phyloP scores from a whole-genome alignment of 2,329 filamentous ascomycete species.

The Aspergillus sp. region DNA sequence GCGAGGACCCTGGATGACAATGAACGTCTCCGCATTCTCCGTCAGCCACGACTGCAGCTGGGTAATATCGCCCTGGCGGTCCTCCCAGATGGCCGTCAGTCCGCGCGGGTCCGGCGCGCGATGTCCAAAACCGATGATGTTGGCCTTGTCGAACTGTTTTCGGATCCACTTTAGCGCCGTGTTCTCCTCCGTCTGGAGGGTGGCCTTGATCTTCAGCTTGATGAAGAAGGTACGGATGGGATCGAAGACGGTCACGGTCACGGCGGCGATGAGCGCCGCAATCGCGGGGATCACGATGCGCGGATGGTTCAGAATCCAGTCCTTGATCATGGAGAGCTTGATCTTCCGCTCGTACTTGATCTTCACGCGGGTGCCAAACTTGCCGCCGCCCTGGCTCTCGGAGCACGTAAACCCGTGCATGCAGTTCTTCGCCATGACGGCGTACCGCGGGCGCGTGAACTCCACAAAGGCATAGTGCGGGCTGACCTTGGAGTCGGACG shows the following conservation, averaged over 20 bases:
- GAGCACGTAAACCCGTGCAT: constrained; percentile 78
- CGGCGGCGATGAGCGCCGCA: constrained; percentile 75
- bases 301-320: constrained; percentile 84
- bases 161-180: constrained; percentile 78
- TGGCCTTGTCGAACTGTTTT: constrained; percentile 54
- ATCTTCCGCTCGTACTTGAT: constrained; percentile 79
- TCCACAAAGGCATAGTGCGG: constrained; percentile 79
- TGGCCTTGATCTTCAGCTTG: constrained; percentile 78
- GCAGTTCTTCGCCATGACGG: constrained; percentile 88
- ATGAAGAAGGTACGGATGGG: constrained; percentile 93
- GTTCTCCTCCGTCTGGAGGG: constrained; percentile 72
- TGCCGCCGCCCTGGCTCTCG: constrained; percentile 70
- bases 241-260: constrained; percentile 88
- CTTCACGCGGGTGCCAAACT: constrained; percentile 71
- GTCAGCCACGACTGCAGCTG: constrained; percentile 82
- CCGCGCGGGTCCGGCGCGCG: constrained; percentile 63
- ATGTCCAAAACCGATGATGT: constrained; percentile 42
- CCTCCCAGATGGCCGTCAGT: constrained; percentile 81
- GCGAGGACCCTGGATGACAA: constrained; percentile 87
- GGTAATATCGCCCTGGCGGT: constrained; percentile 77
- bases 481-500: constrained; percentile 79
- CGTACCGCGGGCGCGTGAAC: constrained; percentile 70
- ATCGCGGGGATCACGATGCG: constrained; percentile 81
- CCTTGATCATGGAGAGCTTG: constrained; percentile 76
- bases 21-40: constrained; percentile 87